Evolutionary conservation across 2,329 filamentous ascomycete genomes (phyloP).

Genomic region (Dactylella cylindrospora): DNA sequence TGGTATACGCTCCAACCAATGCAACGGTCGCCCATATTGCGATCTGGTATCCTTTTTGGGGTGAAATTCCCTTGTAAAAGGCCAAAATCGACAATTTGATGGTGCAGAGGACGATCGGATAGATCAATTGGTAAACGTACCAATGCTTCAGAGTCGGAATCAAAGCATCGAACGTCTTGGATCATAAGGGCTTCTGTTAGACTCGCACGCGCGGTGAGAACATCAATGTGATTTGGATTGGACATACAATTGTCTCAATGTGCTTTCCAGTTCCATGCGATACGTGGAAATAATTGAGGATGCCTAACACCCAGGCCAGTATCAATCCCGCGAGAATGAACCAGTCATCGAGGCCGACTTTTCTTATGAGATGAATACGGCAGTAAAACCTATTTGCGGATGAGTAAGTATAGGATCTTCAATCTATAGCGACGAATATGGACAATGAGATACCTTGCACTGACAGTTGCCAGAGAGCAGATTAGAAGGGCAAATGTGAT

Average conservation of each 20-base stretch:
- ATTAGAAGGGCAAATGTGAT: conserved; percentile 19
- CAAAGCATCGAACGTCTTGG: too few species aligned
- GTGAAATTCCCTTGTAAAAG: conserved; percentile 54
- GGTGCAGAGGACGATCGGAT: conserved; percentile 51
- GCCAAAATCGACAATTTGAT: conserved; percentile 54
- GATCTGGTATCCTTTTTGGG: conserved; percentile 46
- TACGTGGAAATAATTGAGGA: conserved; percentile 45
- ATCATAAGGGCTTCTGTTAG: too few species aligned
- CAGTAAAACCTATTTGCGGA: conserved; percentile 46
- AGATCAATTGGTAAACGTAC: conserved; percentile 53
- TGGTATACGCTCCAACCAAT: conserved; percentile 50
- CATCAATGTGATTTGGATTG: not conserved
- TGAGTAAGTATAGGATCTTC: conserved; percentile 9
- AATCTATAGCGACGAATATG: too few species aligned
- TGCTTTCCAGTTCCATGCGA: conserved; percentile 38
- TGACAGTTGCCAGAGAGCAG: conserved; percentile 10
- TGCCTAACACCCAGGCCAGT: conserved; percentile 43
- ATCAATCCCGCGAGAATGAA: conserved; percentile 50
- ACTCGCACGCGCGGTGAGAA: too few species aligned
- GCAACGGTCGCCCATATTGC: conserved; percentile 50
- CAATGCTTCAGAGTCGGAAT: conserved; percentile 50
- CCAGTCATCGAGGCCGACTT: conserved; percentile 51
- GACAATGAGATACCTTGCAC: too few species aligned
- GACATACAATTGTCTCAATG: conserved; percentile 50
- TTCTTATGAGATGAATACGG: conserved; percentile 43